A percentile compares a stretch with the other conserved stretches of the same genome.
Evolutionary conservation across 2,329 filamentous ascomycete genomes (phyloP).

Genomic region (Geosmithia morbida): DNA sequence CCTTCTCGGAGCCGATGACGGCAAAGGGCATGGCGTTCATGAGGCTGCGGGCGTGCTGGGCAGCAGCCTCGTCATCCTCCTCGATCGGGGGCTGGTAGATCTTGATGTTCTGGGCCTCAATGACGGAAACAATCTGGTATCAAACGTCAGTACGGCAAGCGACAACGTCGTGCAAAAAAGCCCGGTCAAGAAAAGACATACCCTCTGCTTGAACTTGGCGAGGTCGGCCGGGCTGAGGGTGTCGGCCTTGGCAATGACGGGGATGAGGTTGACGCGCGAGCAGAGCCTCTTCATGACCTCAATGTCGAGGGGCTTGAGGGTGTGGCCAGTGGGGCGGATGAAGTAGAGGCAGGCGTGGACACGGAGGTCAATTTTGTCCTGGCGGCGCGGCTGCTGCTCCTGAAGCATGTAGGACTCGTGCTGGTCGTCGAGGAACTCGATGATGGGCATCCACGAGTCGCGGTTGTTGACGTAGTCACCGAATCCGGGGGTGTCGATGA

Average conservation of each 20-base stretch:
- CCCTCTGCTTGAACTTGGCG: conserved; percentile 86
- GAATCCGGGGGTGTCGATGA: conserved; percentile 97
- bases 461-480: conserved; percentile 99
- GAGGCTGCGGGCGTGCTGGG: conserved; percentile 83
- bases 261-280: conserved; percentile 95
- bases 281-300: conserved; percentile 99
- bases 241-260: conserved; percentile 96
- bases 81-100: conserved; percentile 97
- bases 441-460: conserved; percentile 99
- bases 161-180: not conserved
- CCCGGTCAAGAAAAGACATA: conserved; percentile 22
- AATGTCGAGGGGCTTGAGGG: conserved; percentile 94
- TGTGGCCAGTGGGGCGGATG: conserved; percentile 96
- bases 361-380: conserved; percentile 98
- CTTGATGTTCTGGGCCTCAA: conserved; percentile 98
- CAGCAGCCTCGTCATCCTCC: conserved; percentile 94
- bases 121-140: conserved; percentile 73
- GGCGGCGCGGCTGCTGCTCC: conserved; percentile 95
- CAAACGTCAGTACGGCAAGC: conserved; percentile 10
- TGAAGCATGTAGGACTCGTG: conserved; percentile 99
- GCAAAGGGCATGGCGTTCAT: conserved; percentile 98
- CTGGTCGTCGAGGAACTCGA: conserved; percentile 99
- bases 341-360: conserved; percentile 99
- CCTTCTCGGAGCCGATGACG: conserved; percentile 97
- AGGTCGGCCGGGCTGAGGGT: conserved; percentile 89